phyloP scores from a whole-genome alignment of 2,329 filamentous ascomycete genomes.

The Hypomyces perniciosus region DNA sequence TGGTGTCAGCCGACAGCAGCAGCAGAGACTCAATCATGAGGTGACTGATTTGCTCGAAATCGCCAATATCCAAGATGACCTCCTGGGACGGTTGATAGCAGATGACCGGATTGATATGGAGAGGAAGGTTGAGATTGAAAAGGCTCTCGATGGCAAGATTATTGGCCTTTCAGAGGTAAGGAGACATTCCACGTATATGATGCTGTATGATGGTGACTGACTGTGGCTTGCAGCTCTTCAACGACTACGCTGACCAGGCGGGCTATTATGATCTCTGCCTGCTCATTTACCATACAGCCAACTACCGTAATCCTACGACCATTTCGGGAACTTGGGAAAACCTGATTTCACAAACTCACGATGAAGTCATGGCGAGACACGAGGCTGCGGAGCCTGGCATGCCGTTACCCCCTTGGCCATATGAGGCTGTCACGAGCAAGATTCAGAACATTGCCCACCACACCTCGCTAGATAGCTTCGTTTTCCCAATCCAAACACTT shows the following conservation, averaged over 20 bases:
- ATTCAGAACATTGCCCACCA: slow-evolving; percentile 61
- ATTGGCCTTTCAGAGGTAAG: slow-evolving; percentile 69
- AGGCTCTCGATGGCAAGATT: slow-evolving; percentile 70
- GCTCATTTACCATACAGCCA: slow-evolving; percentile 84
- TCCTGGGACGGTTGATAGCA: slow-evolving; percentile 68
- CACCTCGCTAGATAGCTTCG: slow-evolving; percentile 58
- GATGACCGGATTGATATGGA: slow-evolving; percentile 64
- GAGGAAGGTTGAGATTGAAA: slow-evolving; percentile 57
- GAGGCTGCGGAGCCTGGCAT: slow-evolving; percentile 36
- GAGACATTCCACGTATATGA: neutral
- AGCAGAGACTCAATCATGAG: slow-evolving; percentile 79
- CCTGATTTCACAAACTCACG: slow-evolving; percentile 67
- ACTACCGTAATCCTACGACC: slow-evolving; percentile 81
- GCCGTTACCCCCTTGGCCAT: slow-evolving; percentile 49
- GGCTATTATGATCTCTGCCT: slow-evolving; percentile 92
- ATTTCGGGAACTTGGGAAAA: slow-evolving; percentile 81
- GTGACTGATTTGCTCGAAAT: slow-evolving; percentile 84
- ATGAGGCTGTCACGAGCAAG: slow-evolving; percentile 61
- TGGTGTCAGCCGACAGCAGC: slow-evolving; percentile 69
- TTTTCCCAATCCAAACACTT: slow-evolving; percentile 57
- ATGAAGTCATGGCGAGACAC: slow-evolving; percentile 41
- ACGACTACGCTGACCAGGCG: slow-evolving; percentile 82
- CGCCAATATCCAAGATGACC: slow-evolving; percentile 89
- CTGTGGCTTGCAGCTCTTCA: slow-evolving; percentile 63
- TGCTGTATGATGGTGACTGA: slow-evolving; percentile 15